phyloP scores from a whole-genome alignment of 1,284 basidiomycete species.

The Cutaneotrichosporon cutaneum region DNA sequence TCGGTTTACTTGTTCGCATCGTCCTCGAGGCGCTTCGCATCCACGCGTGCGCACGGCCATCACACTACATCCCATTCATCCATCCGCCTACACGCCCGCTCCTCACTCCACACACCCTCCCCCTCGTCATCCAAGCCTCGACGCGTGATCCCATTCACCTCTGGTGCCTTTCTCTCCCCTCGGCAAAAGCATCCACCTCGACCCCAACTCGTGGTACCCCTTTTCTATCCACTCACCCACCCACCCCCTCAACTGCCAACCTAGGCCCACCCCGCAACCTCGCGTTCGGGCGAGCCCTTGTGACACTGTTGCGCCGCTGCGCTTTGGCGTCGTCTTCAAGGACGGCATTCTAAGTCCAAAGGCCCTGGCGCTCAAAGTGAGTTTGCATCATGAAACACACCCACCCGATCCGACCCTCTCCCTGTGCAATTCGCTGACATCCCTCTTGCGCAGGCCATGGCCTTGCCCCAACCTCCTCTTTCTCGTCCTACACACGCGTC shows the following conservation, averaged over 20 bases:
- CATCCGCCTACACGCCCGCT: background rate
- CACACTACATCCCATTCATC: background rate
- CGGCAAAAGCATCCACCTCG: background rate
- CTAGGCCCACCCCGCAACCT: background rate
- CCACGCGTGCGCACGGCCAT: slow-evolving; percentile 11
- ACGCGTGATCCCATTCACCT: background rate
- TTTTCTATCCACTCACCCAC: background rate
- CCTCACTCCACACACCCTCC: too few species aligned
- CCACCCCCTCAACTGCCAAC: background rate
- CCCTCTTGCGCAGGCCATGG: slow-evolving; percentile 39
- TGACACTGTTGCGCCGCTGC: background rate
- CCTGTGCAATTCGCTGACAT: background rate
- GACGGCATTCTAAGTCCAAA: slow-evolving; percentile 23
- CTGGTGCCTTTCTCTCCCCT: background rate
- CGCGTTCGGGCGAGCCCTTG: background rate
- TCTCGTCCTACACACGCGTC: slow-evolving; percentile 30
- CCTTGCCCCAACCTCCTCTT: slow-evolving; percentile 47
- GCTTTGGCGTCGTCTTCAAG: slow-evolving; percentile 7
- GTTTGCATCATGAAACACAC: slow-evolving; percentile 14
- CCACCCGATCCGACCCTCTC: background rate
- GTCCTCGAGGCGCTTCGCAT: background rate
- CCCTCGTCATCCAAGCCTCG: background rate
- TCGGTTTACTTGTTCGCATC: background rate
- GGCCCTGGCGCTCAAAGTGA: slow-evolving; percentile 31
- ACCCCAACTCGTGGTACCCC: background rate